Evolutionary conservation across 768 basidiomycete genomes (phyloP).

Genomic region (Ephemerocybe angulata): DNA sequence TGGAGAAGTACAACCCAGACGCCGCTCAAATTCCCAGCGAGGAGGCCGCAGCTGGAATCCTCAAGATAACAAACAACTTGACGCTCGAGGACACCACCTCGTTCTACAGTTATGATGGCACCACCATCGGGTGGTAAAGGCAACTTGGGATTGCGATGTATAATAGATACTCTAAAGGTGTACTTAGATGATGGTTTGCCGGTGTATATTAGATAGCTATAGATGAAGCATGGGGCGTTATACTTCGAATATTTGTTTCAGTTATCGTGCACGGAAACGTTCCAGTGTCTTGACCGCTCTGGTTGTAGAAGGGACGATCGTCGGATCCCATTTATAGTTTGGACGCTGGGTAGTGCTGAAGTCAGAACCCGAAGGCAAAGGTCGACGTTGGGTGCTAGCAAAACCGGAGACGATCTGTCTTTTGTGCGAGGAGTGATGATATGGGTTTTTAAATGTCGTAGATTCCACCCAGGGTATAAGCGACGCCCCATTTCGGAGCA

Average conservation of each 20-base stretch:
- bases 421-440: not conserved
- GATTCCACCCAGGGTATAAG: not conserved
- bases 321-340: constrained; percentile 1
- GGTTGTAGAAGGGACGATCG: not conserved
- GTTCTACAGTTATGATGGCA: constrained; percentile 7
- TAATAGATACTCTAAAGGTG: too few species aligned
- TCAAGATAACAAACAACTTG: constrained; percentile 14
- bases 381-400: not conserved
- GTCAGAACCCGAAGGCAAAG: not conserved
- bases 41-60: constrained; percentile 14
- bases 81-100: constrained; percentile 10
- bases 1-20: constrained; percentile 17
- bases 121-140: not conserved
- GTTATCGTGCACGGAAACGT: not conserved
- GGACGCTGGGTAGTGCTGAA: not conserved
- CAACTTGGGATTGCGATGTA: too few species aligned
- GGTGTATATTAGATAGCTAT: too few species aligned
- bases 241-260: too few species aligned
- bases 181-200: too few species aligned
- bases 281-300: not conserved
- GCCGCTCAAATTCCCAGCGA: constrained; percentile 17
- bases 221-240: too few species aligned
- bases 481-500: constrained; percentile 3
- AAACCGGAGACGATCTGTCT: not conserved
- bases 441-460: not conserved